A percentile compares a stretch with the other conserved stretches of the same genome.
Evolutionary conservation across 179 eudicot genomes (phyloP).

Genomic region (Nepenthes alata): DNA sequence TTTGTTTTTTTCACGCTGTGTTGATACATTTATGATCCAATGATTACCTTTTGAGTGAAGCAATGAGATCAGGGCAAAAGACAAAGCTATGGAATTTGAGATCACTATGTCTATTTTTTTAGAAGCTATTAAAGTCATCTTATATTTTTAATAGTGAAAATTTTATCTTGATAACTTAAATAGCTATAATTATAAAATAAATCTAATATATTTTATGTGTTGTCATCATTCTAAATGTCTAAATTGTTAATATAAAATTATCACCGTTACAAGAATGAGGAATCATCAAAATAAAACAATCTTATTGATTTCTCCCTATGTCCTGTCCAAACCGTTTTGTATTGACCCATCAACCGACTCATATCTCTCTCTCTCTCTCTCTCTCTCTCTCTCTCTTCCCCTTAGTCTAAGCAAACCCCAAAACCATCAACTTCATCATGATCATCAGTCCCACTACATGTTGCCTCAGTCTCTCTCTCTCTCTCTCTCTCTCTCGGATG

Average conservation of each 20-base stretch:
- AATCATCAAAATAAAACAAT: too few relatives aligned
- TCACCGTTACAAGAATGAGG: too few relatives aligned
- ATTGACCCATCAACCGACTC: conserved; percentile 52
- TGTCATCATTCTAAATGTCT: too few relatives aligned
- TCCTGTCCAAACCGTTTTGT: conserved; percentile 39
- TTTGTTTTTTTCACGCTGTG: conserved; percentile 21
- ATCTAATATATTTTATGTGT: too few relatives aligned
- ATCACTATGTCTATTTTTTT: conserved; percentile 9
- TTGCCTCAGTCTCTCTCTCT: neutral
- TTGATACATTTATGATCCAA: conserved; percentile 24
- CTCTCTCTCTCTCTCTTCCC: conserved; percentile 5
- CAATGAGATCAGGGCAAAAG: conserved; percentile 31
- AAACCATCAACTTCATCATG: neutral
- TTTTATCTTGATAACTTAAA: too few relatives aligned
- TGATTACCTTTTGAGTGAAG: conserved; percentile 55
- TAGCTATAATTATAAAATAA: too few relatives aligned
- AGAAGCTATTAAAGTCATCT: neutral
- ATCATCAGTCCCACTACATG: neutral
- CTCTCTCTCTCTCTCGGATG: neutral
- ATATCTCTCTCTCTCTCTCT: conserved; percentile 8
- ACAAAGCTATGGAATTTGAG: conserved; percentile 55
- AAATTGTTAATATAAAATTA: too few relatives aligned
- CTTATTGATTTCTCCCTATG: neutral
- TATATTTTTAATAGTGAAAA: too few relatives aligned
- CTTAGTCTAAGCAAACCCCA: conserved; percentile 4